Evolutionary conservation across 106 monocot genomes (phyloP), one percentile per base, ranked within the genome.

Genomic region (Xerophyta viscosa): DNA sequence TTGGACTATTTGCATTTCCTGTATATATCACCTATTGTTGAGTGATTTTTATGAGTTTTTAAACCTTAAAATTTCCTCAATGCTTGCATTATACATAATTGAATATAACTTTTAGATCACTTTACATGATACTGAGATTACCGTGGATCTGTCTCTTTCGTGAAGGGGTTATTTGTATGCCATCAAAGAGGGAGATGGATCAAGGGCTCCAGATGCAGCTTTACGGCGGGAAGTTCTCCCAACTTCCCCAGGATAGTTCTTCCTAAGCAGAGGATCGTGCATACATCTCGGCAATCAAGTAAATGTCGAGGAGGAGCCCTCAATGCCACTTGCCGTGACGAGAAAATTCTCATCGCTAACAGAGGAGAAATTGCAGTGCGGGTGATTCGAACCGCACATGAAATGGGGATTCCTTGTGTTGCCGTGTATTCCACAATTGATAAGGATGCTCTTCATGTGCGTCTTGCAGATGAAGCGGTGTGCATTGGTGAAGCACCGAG

Each of bases 401-500:
- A 92, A 64, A 92, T 92, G 92, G 92, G 92, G 14, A 92, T 92
- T 50, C 86, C 86, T 22, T 92, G 92, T 80, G 92, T 92, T 46
- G 86, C 92, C 48, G 92, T 92, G 6, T 63, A 92, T 65, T 92
- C 92, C 4, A 92, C 92, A 51, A 87, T 87, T 64, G 92, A 92
- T 57, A 52, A 76, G 56, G 87, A 92, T 60, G 81, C 92, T 50
- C 86, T 92, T 65, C 92, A 92, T 23, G 92, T 92, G 52, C 57
- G 66, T 45, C 86, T 92, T 30, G 92, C 92, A 46, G 92, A 92
- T 65, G 92, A 92, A 46, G 75, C 87, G 10, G 82, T 92, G 14
- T 92, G 92, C 59, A 92, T 92, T 41, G 92, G 92, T 43, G 92
- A 92, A 87, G 92, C 92, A 50, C 87, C 86, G 19, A 87, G 92